Conservation (phyloP, 2,329 filamentous ascomycete genomes). For the Rugonectria rugulosa region DNA sequence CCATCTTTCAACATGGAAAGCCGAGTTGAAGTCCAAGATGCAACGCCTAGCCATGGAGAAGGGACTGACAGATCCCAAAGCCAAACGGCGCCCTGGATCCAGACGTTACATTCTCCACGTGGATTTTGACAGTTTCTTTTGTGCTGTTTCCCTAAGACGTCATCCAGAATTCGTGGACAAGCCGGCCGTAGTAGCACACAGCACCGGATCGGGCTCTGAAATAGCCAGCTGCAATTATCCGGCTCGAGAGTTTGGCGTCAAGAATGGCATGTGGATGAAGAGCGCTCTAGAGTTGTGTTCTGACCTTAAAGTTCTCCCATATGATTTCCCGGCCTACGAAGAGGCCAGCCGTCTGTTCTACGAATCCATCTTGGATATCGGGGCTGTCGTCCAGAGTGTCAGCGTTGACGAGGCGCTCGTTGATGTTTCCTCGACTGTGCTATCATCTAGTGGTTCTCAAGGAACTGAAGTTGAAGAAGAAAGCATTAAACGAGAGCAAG, state of each 20-base stretch:
- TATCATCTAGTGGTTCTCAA: conserved; percentile 70
- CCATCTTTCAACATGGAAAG: conserved; percentile 96
- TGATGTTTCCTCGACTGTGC: conserved; percentile 78
- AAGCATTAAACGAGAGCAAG: conserved; percentile 79
- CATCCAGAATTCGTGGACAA: conserved; percentile 78
- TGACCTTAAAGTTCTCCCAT: conserved; percentile 87
- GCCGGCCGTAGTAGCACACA: conserved; percentile 89
- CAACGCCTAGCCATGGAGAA: conserved; percentile 82
- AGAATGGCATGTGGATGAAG: conserved; percentile 99
- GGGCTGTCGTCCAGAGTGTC: conserved; percentile 90
- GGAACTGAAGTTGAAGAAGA: conserved; percentile 70
- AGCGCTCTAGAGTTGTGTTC: conserved; percentile 83
- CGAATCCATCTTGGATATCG: conserved; percentile 78
- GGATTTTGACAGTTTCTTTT: conserved; percentile 99
- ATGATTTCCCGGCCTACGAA: conserved; percentile 95
- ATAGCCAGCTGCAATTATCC: conserved; percentile 98
- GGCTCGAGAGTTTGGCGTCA: conserved; percentile 84
- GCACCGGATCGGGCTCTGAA: conserved; percentile 84
- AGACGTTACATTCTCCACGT: conserved; percentile 91
- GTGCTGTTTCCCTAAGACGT: conserved; percentile 84
- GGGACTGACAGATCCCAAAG: conserved; percentile 50
- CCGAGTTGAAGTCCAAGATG: conserved; percentile 87
- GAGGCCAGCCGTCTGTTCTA: conserved; percentile 90
- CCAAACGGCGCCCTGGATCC: conserved; percentile 65
- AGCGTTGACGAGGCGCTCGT: conserved; percentile 95